Base-by-base conservation (phyloP, 1,284 basidiomycete genomes). In the Pseudozyma thailandica region DNA sequence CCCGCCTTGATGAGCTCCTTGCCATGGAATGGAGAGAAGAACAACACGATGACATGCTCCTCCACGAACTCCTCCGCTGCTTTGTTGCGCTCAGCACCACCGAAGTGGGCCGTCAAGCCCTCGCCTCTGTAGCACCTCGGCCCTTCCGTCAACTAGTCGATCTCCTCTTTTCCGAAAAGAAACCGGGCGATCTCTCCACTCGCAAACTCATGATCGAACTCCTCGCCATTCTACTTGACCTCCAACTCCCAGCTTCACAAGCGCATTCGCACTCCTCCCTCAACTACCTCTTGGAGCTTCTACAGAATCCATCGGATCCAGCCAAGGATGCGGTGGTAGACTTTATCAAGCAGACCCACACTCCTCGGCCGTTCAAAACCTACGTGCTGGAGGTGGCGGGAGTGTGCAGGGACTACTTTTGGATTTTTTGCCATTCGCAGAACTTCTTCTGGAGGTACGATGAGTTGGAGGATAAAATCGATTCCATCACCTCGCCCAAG, bases 11-110 rank as follows among this genome's bases (percentile, higher is more conserved):
- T 64, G 95, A 98, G 83, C 87, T 98, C 10, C 86, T 98, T 0
- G 91, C 93, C 70, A 89, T 98, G 47, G 95, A 98, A 84, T 99
- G 95, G 95, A 89, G 94, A 66, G 95, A 98, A 83, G 95, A 99
- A 82, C 94, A 97, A 81, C 94, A 96, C 75, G 95, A 97, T 79
- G 96, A 98, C 82, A 90, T 94, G 82, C 87, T 96, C 45, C 86
- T 99, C 8, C 90, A 95, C 75, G 95, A 98, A 82, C 85, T 98
- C 0, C 85, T 98, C 26, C 89, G 94, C 3, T 97, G 94, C 84
- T 89, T 98, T 84, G 96, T 96, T 82, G 95, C 92, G 0, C 86
- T 99, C 1, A 90, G 90, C 0, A 94, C 94, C 1, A 95, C 94
- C 1, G 89, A 90, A 9, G 91, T 93, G 21, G 78, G 86, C 30